Evolutionary conservation across 1,139 yeast species (phyloP).

Genomic region (Debaryomyces fabryi): DNA sequence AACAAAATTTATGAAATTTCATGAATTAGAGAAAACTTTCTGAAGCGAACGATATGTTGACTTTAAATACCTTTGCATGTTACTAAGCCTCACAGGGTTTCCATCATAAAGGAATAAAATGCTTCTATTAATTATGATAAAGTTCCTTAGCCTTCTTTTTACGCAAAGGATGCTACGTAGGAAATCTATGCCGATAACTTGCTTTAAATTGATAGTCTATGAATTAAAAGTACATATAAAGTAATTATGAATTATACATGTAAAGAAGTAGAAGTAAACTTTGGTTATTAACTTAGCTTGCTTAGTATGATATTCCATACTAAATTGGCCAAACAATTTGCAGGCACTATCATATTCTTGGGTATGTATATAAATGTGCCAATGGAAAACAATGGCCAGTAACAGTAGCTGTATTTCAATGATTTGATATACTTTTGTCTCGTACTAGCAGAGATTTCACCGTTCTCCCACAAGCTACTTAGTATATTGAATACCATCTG

Average conservation of each 20-base stretch:
- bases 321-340: constrained; percentile 58
- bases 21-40: not conserved
- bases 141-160: not conserved
- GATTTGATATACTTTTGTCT: constrained; percentile 46
- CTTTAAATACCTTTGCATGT: no score
- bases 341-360: constrained; percentile 53
- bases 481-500: constrained; percentile 54
- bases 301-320: constrained; percentile 60
- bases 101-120: no score
- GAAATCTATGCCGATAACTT: not conserved
- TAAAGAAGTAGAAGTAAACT: not conserved
- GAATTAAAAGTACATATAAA: constrained; percentile 1
- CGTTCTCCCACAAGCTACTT: constrained; percentile 59
- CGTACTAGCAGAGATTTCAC: constrained; percentile 33
- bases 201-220: not conserved
- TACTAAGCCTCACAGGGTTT: no score
- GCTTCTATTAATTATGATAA: no score
- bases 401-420: constrained; percentile 54
- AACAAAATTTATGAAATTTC: not conserved
- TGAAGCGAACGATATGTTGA: no score
- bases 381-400: constrained; percentile 62
- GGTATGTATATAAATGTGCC: constrained; percentile 53
- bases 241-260: not conserved
- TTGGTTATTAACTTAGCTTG: constrained; percentile 20
- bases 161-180: not conserved